A percentile compares a stretch with the other conserved stretches of the same genome.
Conservation (phyloP, 2,329 filamentous ascomycete species). For the Aspergillus chevalieri region DNA sequence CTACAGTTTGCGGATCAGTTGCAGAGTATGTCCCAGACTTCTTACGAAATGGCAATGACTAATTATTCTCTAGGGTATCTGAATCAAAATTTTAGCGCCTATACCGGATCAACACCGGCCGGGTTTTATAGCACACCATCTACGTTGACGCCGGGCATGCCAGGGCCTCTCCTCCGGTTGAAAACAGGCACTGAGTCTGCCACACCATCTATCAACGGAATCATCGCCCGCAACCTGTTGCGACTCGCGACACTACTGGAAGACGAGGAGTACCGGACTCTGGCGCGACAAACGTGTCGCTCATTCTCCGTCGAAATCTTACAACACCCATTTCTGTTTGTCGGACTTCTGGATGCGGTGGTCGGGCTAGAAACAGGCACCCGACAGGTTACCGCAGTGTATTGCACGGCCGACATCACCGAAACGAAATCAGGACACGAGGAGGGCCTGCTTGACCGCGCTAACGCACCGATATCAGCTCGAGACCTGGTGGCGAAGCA, state of each 20-base stretch:
- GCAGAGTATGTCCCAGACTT: slow-evolving; percentile 53
- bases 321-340: slow-evolving; percentile 89
- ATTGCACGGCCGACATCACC: slow-evolving; percentile 31
- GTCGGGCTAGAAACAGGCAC: slow-evolving; percentile 69
- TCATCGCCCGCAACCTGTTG: slow-evolving; percentile 82
- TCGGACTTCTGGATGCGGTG: slow-evolving; percentile 68
- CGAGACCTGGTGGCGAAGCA: slow-evolving; percentile 25
- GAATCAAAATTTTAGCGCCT: slow-evolving; percentile 71
- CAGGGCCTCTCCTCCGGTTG: slow-evolving; percentile 63
- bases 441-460: slow-evolving; percentile 12
- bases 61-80: slow-evolving; percentile 55
- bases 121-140: slow-evolving; percentile 39
- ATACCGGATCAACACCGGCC: slow-evolving; percentile 33
- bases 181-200: slow-evolving; percentile 95
- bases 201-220: slow-evolving; percentile 81
- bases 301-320: slow-evolving; percentile 88
- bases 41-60: background rate
- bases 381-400: slow-evolving; percentile 52
- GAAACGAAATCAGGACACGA: slow-evolving; percentile 5
- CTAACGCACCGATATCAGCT: slow-evolving; percentile 19
- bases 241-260: slow-evolving; percentile 66
- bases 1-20: slow-evolving; percentile 75
- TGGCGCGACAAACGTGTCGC: slow-evolving; percentile 67
- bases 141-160: slow-evolving; percentile 55
- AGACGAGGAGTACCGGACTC: slow-evolving; percentile 56